phyloP scores from a whole-genome alignment of 192 early-diverging fungal genomes.

The Gigaspora rosea region DNA sequence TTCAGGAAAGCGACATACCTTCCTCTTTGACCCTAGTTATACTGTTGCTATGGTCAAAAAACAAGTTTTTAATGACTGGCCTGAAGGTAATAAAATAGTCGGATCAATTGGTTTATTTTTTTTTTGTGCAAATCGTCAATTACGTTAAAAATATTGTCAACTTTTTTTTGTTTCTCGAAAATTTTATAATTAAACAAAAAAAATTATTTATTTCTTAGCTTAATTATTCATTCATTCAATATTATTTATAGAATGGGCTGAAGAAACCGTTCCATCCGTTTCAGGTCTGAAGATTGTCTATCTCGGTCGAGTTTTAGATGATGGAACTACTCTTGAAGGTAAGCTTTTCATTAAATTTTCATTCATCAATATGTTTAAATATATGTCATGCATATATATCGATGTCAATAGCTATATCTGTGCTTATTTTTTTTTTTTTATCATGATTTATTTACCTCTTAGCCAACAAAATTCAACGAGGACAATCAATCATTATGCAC shows the following conservation, averaged over 20 bases:
- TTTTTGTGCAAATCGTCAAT: not conserved
- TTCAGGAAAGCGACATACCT: constrained; percentile 46
- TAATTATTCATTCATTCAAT: not conserved
- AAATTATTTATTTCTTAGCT: too few species aligned
- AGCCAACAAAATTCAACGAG: constrained; percentile 49
- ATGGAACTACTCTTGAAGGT: constrained; percentile 45
- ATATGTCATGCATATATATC: not conserved
- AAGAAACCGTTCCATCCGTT: constrained; percentile 43
- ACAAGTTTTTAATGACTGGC: constrained; percentile 46
- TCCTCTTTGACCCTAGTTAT: constrained; percentile 39
- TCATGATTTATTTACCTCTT: not conserved
- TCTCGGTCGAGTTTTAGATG: constrained; percentile 48
- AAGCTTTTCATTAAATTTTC: not conserved
- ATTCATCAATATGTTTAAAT: not conserved
- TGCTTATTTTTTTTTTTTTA: not conserved
- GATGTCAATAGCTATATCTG: not conserved
- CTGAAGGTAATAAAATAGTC: constrained; percentile 37
- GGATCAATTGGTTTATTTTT: not conserved
- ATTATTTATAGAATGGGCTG: constrained; percentile 42
- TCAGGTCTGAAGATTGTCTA: constrained; percentile 50
- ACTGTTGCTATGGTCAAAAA: constrained; percentile 45
- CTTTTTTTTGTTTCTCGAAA: not conserved
- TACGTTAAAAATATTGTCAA: not conserved
- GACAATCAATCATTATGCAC: constrained; percentile 47
- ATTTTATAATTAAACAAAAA: not conserved